A percentile compares a stretch with the other conserved stretches of the same genome.
Evolutionary conservation across 2,329 filamentous ascomycete genomes (phyloP).

Genomic region (Trichocomaceae sp.): DNA sequence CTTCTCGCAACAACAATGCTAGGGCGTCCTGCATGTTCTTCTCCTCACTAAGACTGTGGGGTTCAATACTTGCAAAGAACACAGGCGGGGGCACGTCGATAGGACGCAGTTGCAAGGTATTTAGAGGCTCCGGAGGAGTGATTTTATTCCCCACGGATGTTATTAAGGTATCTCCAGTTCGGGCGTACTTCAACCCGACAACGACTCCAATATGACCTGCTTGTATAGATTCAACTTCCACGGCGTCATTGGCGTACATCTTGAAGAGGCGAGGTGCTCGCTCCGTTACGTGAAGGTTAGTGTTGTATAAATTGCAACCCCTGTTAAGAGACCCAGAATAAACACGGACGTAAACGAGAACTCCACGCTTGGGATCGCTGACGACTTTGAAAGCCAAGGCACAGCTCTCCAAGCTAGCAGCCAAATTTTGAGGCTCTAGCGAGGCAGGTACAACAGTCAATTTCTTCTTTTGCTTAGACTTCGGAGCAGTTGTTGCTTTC

Average conservation of each 20-base stretch:
- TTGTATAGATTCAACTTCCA: conserved; percentile 72
- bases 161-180: conserved; percentile 88
- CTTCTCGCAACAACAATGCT: conserved; percentile 74
- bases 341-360: conserved; percentile 85
- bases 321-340: conserved; percentile 76
- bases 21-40: conserved; percentile 72
- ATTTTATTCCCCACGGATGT: conserved; percentile 60
- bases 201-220: conserved; percentile 93
- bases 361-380: conserved; percentile 75
- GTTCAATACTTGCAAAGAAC: conserved; percentile 92
- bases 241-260: conserved; percentile 81
- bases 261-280: conserved; percentile 73
- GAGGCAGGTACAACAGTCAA: conserved; percentile 30
- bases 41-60: conserved; percentile 67
- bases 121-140: conserved; percentile 61
- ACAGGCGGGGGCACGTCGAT: conserved; percentile 88
- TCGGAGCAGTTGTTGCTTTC: conserved; percentile 25
- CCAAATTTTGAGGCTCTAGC: conserved; percentile 40
- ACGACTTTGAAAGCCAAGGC: conserved; percentile 87
- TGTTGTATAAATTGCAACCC: conserved; percentile 76
- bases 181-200: conserved; percentile 78
- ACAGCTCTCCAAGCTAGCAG: conserved; percentile 62
- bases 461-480: conserved; percentile 41
- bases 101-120: conserved; percentile 73
- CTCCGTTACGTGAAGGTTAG: conserved; percentile 72